Conservation (phyloP, 371 early-diverging fungal species). For the Globomyces sp. region DNA sequence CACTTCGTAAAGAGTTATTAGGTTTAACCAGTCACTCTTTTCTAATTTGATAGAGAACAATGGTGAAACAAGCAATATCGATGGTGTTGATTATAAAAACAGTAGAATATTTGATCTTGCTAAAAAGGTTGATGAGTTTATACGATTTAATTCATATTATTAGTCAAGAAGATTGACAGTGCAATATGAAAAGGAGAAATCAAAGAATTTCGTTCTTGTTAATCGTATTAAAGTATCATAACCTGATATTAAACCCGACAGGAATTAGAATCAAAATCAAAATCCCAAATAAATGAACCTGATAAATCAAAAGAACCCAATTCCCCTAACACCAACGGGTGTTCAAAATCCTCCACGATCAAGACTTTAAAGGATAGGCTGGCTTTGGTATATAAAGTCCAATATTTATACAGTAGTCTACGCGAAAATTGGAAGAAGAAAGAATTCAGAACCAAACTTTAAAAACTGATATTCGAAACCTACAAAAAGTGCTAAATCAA, state of each 20-base stretch:
- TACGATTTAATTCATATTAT: background rate
- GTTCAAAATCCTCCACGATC: slow-evolving; percentile 8
- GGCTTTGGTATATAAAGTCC: background rate
- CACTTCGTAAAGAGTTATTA: slow-evolving; percentile 23
- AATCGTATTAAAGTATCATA: slow-evolving; percentile 4
- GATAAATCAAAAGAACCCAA: background rate
- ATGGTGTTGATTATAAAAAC: background rate
- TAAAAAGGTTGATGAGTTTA: slow-evolving; percentile 26
- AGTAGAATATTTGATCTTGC: slow-evolving; percentile 37
- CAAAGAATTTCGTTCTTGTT: slow-evolving; percentile 8
- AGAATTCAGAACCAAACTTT: slow-evolving; percentile 27
- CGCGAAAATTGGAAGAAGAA: slow-evolving; percentile 40
- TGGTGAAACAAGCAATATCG: too few relatives aligned
- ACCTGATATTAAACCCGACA: background rate
- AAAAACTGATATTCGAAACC: slow-evolving; percentile 23
- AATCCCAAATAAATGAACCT: too few relatives aligned
- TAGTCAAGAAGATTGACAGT: slow-evolving; percentile 32
- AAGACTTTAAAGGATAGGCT: slow-evolving; percentile 30
- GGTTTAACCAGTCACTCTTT: background rate
- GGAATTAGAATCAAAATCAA: background rate
- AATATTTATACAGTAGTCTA: slow-evolving; percentile 7
- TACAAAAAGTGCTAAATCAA: slow-evolving; percentile 26
- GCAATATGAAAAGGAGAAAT: slow-evolving; percentile 10
- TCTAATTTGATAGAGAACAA: too few relatives aligned
- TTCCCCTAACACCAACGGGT: background rate